Percentiles rank a stretch among this genome's conserved stretches.
phyloP scores from a whole-genome alignment of 306 rosid species.

The Canavalia ensiformis region DNA sequence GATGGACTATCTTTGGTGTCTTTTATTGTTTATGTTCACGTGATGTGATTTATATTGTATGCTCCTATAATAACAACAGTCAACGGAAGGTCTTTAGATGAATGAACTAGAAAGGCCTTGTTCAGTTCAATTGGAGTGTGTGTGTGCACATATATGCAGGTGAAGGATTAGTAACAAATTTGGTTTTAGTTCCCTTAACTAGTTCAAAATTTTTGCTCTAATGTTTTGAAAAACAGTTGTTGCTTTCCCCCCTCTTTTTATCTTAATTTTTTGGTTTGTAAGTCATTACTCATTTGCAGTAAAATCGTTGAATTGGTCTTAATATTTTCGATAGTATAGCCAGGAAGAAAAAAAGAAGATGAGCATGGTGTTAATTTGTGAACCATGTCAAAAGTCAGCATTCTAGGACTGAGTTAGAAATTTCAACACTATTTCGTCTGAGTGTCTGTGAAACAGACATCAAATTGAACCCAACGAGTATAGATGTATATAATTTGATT shows the following conservation, averaged over 20 bases:
- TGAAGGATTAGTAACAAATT: neutral
- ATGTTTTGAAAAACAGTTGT: neutral
- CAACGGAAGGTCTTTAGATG: neutral
- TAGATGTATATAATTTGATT: slow-evolving; percentile 13
- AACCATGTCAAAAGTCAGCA: neutral
- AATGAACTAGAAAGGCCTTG: neutral
- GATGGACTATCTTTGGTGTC: neutral
- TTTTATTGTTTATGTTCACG: slow-evolving; percentile 8
- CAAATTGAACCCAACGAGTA: neutral
- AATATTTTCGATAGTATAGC: neutral
- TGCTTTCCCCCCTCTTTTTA: too few relatives aligned
- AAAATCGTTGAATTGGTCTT: neutral
- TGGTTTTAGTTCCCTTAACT: neutral
- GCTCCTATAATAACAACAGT: neutral
- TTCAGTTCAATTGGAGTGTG: neutral
- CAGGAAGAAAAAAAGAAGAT: neutral
- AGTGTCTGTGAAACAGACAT: neutral
- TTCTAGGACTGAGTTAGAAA: neutral
- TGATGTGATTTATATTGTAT: neutral
- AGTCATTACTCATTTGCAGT: neutral
- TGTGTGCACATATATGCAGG: neutral
- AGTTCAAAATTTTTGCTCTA: neutral
- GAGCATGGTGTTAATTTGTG: neutral
- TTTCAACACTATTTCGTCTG: neutral
- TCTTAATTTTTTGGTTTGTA: neutral